Base-by-base conservation (phyloP, 2,329 filamentous ascomycete genomes). In the Hymenoscyphus fructigenus region DNA sequence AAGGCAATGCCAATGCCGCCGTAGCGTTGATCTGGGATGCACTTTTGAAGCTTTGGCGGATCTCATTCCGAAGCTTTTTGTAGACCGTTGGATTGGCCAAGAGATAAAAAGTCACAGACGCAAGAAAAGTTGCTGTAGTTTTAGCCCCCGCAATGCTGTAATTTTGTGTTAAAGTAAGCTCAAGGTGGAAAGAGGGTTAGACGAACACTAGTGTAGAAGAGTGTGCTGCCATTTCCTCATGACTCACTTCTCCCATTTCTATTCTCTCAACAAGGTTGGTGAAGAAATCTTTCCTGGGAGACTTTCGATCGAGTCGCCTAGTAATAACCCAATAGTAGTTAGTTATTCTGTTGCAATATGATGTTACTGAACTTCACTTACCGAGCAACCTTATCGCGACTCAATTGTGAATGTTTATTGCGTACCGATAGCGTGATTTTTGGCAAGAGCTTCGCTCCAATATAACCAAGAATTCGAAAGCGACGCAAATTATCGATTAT, bases 21-120 rank as follows among this genome's bases (percentile, higher is more conserved):
- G n/a, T 38, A 2, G 59, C 23, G 15, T 77, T 32, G 12, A 56
- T 55, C 9, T 61, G 17, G 20, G 50, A 28, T 3, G 50, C 5
- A 12, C 23, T 20, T 29, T 20, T 36, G 34, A 61, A 61, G 12
- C 17, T 36, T 15, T 28, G 17, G 4, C 9, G 47, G 32, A 61
- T 55, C 44, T 61, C 59, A 7, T 56, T 17, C 4, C 17, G 44
- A 15, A 61, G 28, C 5, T 34, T 61, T 61, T 56, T 7, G 3
- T 55, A 36, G 32, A 44, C 41, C 0, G 17, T 20, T 4, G 59
- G 59, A 9, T 81, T 83, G 68, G 84, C 82, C 5, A 91, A 82
- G 5, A 91, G 78, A 69, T 88, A 87, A 14, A 61, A 61, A 67
- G 15, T 70, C 38, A 63, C 64, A 15, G 70, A 69, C 14, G 67